Percentiles rank a stretch among this genome's conserved stretches.
Conservation (phyloP, 352 stramenopile species). For the Pythium plurisporium region DNA sequence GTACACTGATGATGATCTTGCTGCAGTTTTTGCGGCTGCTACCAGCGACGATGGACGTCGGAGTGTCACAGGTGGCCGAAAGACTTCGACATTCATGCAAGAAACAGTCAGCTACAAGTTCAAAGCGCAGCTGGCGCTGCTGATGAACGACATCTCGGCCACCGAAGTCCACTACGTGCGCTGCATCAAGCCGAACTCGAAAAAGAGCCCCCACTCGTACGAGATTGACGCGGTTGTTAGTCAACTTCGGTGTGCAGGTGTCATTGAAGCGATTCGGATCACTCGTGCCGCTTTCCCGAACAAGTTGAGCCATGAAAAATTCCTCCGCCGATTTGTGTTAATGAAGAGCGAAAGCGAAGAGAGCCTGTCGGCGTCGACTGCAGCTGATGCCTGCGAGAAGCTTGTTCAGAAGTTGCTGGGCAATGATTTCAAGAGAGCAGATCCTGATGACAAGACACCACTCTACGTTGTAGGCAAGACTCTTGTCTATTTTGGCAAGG, state of each 20-base stretch:
- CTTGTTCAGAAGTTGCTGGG: constrained; percentile 47
- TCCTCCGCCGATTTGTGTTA: constrained; percentile 76
- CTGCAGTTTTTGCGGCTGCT: constrained; percentile 40
- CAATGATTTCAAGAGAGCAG: constrained; percentile 33
- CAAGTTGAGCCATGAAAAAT: constrained; percentile 92
- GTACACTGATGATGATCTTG: constrained; percentile 60
- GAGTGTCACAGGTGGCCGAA: constrained; percentile 38
- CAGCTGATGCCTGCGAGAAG: constrained; percentile 59
- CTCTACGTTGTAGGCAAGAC: constrained; percentile 82
- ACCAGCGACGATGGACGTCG: constrained; percentile 38
- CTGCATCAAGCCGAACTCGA: constrained; percentile 89
- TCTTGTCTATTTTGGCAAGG: constrained; percentile 92
- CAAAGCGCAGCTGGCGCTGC: constrained; percentile 76
- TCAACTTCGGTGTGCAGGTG: constrained; percentile 85
- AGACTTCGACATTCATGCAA: constrained; percentile 83
- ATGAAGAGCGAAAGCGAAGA: constrained; percentile 38
- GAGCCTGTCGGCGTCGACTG: constrained; percentile 34
- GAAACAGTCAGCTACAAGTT: constrained; percentile 90
- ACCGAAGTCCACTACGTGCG: constrained; percentile 88
- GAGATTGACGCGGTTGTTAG: constrained; percentile 86
- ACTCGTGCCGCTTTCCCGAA: constrained; percentile 88
- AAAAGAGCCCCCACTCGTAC: constrained; percentile 70
- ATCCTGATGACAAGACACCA: constrained; percentile 39
- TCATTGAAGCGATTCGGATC: constrained; percentile 90
- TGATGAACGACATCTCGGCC: constrained; percentile 85